phyloP scores from a whole-genome alignment of 2,329 filamentous ascomycete genomes.

The Coleophoma crateriformis region DNA sequence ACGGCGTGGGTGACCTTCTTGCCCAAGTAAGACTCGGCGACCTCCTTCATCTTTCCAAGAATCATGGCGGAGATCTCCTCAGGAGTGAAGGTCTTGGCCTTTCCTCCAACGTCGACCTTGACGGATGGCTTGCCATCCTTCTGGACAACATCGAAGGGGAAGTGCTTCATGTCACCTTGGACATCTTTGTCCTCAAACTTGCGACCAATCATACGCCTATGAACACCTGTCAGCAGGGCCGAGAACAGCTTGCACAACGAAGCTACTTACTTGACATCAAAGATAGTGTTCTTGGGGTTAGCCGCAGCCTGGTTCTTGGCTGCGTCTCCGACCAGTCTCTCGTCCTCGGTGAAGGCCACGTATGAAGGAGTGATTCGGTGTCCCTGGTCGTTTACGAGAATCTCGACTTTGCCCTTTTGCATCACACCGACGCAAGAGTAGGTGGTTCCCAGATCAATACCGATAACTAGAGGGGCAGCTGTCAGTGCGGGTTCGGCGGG shows the following conservation, averaged over 20 bases:
- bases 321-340: conserved; percentile 94
- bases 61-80: conserved; percentile 81
- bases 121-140: conserved; percentile 88
- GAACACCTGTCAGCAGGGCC: conserved; percentile 25
- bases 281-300: conserved; percentile 74
- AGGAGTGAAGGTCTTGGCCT: conserved; percentile 69
- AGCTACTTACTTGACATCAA: conserved; percentile 72
- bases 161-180: conserved; percentile 94
- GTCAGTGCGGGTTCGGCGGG: conserved; percentile 6
- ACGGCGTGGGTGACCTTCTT: conserved; percentile 84
- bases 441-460: conserved; percentile 93
- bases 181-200: conserved; percentile 82
- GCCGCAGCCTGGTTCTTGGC: conserved; percentile 91
- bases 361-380: conserved; percentile 95
- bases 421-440: conserved; percentile 90
- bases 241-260: conserved; percentile 4
- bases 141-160: conserved; percentile 90
- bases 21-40: conserved; percentile 72
- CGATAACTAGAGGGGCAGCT: conserved; percentile 58
- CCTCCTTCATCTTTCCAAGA: conserved; percentile 79
- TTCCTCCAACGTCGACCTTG: conserved; percentile 62
- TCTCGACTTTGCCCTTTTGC: conserved; percentile 92
- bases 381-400: conserved; percentile 93
- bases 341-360: conserved; percentile 94
- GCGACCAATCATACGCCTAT: conserved; percentile 76